Conservation (phyloP, 129 eudicot species). For the Helianthus annuus region HanXRQr2.0-SUNRISE NC_035444.2:6479561-6480060, state of each 20-base stretch:
- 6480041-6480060: neutral
- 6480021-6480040: neutral
- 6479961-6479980: slow-evolving; percentile 86
- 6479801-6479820: slow-evolving; percentile 45
- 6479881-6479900: neutral
- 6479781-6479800: slow-evolving; percentile 97
- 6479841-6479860: slow-evolving; percentile 67
- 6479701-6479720: slow-evolving; percentile 63
- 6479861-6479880: neutral
- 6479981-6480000: neutral
- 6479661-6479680: slow-evolving; percentile 71
- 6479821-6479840: slow-evolving; percentile 47
- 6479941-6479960: slow-evolving; percentile 40
- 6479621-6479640: slow-evolving; percentile 75
- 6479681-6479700: slow-evolving; percentile 70
- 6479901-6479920: neutral
- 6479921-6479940: slow-evolving; percentile 84
- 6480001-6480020: neutral
- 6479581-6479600: slow-evolving; percentile 1
- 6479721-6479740: no score
- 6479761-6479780: slow-evolving; percentile 14
- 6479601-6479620: slow-evolving; percentile 82
- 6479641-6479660: slow-evolving; percentile 47
- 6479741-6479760: neutral
- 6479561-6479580: neutral